A percentile compares a stretch with the other conserved stretches of the same genome.
Evolutionary conservation across 805 yeast species (phyloP).

Genomic region (Starmera quercuum): DNA sequence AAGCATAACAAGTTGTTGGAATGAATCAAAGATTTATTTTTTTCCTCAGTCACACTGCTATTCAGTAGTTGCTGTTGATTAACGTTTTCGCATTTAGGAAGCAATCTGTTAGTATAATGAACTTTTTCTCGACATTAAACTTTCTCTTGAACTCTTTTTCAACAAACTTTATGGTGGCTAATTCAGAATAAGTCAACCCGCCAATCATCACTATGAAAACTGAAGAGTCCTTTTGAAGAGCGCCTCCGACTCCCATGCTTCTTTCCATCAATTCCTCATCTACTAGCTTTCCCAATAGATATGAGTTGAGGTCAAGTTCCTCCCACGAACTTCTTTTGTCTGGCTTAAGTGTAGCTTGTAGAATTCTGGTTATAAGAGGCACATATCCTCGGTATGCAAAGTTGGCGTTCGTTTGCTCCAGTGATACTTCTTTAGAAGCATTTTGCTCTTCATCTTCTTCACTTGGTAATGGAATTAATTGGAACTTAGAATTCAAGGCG

Average conservation of each 20-base stretch:
- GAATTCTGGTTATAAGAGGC: slow-evolving; percentile 63
- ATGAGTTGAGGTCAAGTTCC: slow-evolving; percentile 27
- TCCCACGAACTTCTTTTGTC: slow-evolving; percentile 26
- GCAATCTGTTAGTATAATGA: slow-evolving; percentile 41
- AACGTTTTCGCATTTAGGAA: slow-evolving; percentile 35
- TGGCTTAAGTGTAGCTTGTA: slow-evolving; percentile 55
- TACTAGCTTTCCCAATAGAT: slow-evolving; percentile 26
- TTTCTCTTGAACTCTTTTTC: slow-evolving; percentile 34
- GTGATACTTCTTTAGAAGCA: background rate
- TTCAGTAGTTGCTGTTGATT: slow-evolving; percentile 14
- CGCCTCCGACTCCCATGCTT: slow-evolving; percentile 11
- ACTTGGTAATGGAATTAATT: slow-evolving; percentile 38
- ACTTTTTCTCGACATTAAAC: slow-evolving; percentile 24
- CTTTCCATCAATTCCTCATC: slow-evolving; percentile 18
- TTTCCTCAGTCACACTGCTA: background rate
- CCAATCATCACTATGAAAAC: slow-evolving; percentile 60
- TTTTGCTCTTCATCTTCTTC: slow-evolving; percentile 4
- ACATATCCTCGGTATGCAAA: slow-evolving; percentile 78
- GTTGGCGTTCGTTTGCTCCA: slow-evolving; percentile 38
- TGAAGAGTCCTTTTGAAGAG: slow-evolving; percentile 12
- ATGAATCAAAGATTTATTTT: no score
- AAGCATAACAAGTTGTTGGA: background rate
- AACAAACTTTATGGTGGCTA: slow-evolving; percentile 62
- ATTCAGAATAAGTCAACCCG: slow-evolving; percentile 81
- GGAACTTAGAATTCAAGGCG: slow-evolving; percentile 31